phyloP scores from a whole-genome alignment of 169 alveolate species.

The Eimeria falciformis region DNA sequence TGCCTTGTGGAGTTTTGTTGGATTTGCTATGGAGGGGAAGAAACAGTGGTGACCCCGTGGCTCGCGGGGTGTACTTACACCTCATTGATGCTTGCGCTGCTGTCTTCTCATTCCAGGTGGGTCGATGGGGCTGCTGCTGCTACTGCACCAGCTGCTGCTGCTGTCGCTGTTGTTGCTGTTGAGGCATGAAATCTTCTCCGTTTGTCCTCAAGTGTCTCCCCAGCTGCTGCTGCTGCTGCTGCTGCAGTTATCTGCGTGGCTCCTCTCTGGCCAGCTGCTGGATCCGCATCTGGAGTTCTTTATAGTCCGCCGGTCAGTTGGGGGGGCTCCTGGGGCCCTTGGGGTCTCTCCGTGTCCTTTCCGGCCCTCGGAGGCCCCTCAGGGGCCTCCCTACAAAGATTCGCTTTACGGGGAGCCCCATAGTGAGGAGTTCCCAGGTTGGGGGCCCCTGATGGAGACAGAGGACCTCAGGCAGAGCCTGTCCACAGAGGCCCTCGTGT shows the following conservation, averaged over 20 bases:
- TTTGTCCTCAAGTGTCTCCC: not conserved
- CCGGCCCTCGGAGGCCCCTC: not conserved
- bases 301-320: not conserved
- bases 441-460: constrained; percentile 41
- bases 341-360: constrained; percentile 36
- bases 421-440: not conserved
- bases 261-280: constrained; percentile 71
- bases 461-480: not conserved
- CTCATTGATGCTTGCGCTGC: constrained; percentile 75
- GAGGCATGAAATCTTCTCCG: not conserved
- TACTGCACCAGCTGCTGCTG: not conserved
- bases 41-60: constrained; percentile 66
- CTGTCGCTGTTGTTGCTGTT: not conserved
- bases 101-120: constrained; percentile 75
- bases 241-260: constrained; percentile 59
- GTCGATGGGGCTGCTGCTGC: not conserved
- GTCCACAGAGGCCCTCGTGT: not conserved
- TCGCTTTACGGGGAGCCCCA: not conserved
- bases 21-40: constrained; percentile 74
- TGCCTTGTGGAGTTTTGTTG: constrained; percentile 68
- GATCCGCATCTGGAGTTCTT: constrained; percentile 72
- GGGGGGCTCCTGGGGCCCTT: not conserved
- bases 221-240: constrained; percentile 50
- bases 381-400: not conserved
- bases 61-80: constrained; percentile 65